Base-by-base conservation (phyloP, 2,329 filamentous ascomycete species). In the Rachicladosporium sp. region DNA sequence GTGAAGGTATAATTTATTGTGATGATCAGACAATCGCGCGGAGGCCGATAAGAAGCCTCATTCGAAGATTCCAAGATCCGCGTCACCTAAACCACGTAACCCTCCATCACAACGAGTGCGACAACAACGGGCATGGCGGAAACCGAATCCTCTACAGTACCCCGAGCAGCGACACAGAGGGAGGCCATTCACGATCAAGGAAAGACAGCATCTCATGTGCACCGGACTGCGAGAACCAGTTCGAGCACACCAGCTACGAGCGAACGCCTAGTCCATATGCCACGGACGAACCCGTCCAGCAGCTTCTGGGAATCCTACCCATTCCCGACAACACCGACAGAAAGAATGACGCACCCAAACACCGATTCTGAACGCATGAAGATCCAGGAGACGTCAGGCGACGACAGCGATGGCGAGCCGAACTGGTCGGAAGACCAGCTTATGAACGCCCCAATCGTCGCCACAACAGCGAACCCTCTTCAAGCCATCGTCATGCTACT, bases 301-400 rank as follows among this genome's bases (percentile, higher is more conserved):
- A 19, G 15, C 15, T 19, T 11, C 10, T 10, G 1, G 15, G 23
- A 30, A 30, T 9, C 6, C 10, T 31, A 31, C n/a, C 31, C 12
- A 33, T 31, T 45, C 33, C 36, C 33, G 30, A 19, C 36, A 42
- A 30, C 27, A 36, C 12, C 13, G 10, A 35, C 23, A 31, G 15
- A 43, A 44, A 43, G 29, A 31, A 33, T 29, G 33, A 36, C 6
- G 10, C n/a, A 29, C 12, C 27, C 12, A 36, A 36, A 29, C n/a
- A 8, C n/a, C n/a, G 12, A 27, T 31, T 27, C 10, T 15, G 31
- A 15, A 32, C 31, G 10, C 8, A 10, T 7, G 32, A 19, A 21
- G 32, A 10, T 10, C 13, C 11, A 10, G 29, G 29, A n/a, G 13
- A 34, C 15, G 15, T 19, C 15, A 19, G 5, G 15, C 15, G 15